Percentiles rank a stretch among this genome's conserved stretches.
These are phyloP conservation scores for Plasmopara viticola DNA, from an alignment of 352 stramenopile species.

Conservation along the genomic window DNA sequence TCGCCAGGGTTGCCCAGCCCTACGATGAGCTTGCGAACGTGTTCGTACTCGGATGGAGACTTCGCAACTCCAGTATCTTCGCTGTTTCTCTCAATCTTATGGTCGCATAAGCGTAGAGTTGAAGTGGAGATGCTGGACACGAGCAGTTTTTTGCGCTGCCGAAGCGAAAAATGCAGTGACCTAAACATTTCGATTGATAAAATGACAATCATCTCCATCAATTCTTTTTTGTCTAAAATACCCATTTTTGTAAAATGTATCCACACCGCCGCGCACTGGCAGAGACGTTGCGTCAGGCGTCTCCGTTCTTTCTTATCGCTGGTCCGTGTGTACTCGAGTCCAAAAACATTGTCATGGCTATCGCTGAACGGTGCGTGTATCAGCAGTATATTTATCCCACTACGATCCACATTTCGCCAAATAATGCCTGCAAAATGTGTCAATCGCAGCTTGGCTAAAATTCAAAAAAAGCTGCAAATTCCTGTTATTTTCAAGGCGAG, in stretches of 20 bases:
- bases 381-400: not conserved
- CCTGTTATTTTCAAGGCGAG: conserved; percentile 86
- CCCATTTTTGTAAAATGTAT: conserved; percentile 8
- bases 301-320: conserved; percentile 82
- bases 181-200: conserved; percentile 2
- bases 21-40: conserved; percentile 77
- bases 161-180: not conserved
- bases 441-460: conserved; percentile 35
- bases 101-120: not conserved
- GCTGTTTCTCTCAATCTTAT: not conserved
- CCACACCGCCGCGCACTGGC: conserved; percentile 41
- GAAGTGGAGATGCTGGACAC: conserved; percentile 9
- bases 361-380: conserved; percentile 47
- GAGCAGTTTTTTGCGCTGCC: conserved; percentile 10
- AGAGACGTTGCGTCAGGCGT: conserved; percentile 43
- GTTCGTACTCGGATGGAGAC: conserved; percentile 39
- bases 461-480: conserved; percentile 57
- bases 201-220: not conserved
- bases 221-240: conserved; percentile 4
- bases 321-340: conserved; percentile 80
- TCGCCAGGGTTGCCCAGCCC: conserved; percentile 81
- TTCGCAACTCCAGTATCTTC: conserved; percentile 1
- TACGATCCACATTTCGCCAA: too few species aligned
- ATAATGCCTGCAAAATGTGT: not conserved
- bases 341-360: conserved; percentile 53